A percentile compares a stretch with the other conserved stretches of the same genome.
Conservation (phyloP, 2,329 filamentous ascomycete genomes). For the Blastomyces silverae region DNA sequence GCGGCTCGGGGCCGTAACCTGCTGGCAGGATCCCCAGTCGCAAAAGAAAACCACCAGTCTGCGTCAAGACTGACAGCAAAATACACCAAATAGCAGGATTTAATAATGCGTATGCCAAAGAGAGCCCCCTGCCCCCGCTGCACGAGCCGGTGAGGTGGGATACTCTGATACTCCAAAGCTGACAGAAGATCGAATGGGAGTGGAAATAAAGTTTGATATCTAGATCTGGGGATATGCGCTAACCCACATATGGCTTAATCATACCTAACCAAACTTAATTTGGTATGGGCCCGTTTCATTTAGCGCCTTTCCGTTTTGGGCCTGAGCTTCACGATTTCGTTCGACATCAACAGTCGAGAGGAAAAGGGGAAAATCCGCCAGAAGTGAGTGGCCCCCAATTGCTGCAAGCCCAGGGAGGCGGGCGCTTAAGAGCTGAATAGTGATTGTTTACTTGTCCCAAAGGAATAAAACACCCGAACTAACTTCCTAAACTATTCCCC, state of each 20-base stretch:
- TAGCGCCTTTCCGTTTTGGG: slow-evolving; percentile 3
- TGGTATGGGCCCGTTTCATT: neutral
- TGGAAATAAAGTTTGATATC: neutral
- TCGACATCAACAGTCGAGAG: neutral
- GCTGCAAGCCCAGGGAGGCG: neutral
- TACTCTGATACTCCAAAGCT: neutral
- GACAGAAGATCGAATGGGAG: neutral
- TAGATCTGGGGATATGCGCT: neutral
- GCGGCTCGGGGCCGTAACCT: neutral
- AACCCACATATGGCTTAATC: neutral
- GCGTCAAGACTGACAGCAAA: neutral
- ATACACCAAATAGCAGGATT: neutral
- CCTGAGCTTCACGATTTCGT: neutral
- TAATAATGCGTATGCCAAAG: neutral
- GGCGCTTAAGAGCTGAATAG: neutral
- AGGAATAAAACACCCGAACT: neutral
- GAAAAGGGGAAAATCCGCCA: neutral
- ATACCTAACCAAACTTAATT: neutral
- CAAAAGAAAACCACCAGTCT: neutral
- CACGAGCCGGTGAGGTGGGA: neutral
- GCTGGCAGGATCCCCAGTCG: neutral
- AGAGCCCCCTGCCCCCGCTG: neutral
- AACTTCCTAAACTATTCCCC: neutral
- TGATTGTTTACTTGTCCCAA: neutral
- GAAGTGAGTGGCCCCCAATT: neutral